A percentile compares a stretch with the other conserved stretches of the same genome.
phyloP scores from a whole-genome alignment of 2,329 filamentous ascomycete species.

The Penicillium sp. region DNA sequence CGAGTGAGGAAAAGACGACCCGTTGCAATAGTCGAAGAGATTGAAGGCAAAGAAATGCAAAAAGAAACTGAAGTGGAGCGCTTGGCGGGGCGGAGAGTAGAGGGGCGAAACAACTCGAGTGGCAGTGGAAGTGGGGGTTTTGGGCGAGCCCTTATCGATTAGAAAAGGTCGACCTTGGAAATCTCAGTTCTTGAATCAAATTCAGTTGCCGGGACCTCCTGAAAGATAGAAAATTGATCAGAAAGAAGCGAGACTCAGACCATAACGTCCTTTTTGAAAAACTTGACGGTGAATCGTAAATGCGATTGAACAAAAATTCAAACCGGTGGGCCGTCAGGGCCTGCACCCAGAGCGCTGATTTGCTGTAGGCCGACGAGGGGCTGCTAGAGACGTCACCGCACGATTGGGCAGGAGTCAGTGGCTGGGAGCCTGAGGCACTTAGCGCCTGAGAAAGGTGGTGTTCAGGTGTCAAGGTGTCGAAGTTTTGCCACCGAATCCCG shows the following conservation, averaged over 20 bases:
- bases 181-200: background rate
- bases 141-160: conserved; percentile 48
- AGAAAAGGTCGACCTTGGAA: conserved; percentile 21
- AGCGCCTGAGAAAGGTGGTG: background rate
- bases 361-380: conserved; percentile 14
- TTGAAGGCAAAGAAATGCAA: conserved; percentile 40
- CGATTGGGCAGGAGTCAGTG: conserved; percentile 6
- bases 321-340: conserved; percentile 28
- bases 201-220: background rate
- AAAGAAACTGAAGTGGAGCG: conserved; percentile 38
- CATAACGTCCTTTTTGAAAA: background rate
- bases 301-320: conserved; percentile 28
- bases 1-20: conserved; percentile 20
- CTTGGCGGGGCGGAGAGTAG: conserved; percentile 35
- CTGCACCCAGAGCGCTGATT: conserved; percentile 27
- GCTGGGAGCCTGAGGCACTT: conserved; percentile 11
- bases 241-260: background rate
- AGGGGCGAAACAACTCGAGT: conserved; percentile 32
- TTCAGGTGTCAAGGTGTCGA: conserved; percentile 10
- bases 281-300: conserved; percentile 2
- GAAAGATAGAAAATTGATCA: background rate
- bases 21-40: conserved; percentile 28
- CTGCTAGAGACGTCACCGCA: conserved; percentile 32
- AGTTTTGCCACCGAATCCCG: conserved; percentile 8
- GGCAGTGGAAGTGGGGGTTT: conserved; percentile 15